Evolutionary conservation across 1,284 basidiomycete species (phyloP), one percentile per base, ranked within the genome.

Genomic region (Flammula alnicola): DNA sequence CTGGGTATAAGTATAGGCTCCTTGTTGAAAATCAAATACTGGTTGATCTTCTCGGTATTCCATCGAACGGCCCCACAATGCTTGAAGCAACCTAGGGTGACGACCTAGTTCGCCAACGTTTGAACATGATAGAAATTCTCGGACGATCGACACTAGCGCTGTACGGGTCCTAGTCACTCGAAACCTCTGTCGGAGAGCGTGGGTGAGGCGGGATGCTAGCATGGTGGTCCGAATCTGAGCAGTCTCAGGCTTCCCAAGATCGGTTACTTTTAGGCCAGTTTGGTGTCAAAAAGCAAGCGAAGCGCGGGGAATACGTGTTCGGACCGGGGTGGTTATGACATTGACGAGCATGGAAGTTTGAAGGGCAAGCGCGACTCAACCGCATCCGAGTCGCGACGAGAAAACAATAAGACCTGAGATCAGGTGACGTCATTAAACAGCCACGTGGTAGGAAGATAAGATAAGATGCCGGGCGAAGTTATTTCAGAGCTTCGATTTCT

Each of bases 281-380:
- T 23, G 17, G 31, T 17, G 14, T 23, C 19, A 37, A 11, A 37
- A 19, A 22, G 20, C 16, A 22, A 33, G 41, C 20, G 31, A 31
- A 26, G 31, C n/a, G n/a, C n/a, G 35, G 26, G 23, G 35, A 36
- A 14, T 16, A 45, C 14, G 12, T 32, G 19, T 30, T 23, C 9
- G 35, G 27, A 36, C 49, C 52, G 52, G 52, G 35, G 55, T 50
- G 55, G 42, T 30, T 29, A 30, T 11, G 29, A n/a, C 22, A 41
- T 44, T 46, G 48, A 60, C 55, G 44, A 58, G 54, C 44, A 57
- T 52, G 60, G 60, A 58, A 62, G 55, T 44, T 52, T 60, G 55
- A 62, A 62, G 52, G 57, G 41, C 39, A 49, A 30, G 35, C 25
- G 16, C 16, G 20, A n/a, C n/a, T 22, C 41, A 44, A 38, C 35